Percentiles rank a stretch among this genome's conserved stretches.
Conservation (phyloP, 495 filamentous ascomycete genomes). For the Acidomyces sp. region DNA sequence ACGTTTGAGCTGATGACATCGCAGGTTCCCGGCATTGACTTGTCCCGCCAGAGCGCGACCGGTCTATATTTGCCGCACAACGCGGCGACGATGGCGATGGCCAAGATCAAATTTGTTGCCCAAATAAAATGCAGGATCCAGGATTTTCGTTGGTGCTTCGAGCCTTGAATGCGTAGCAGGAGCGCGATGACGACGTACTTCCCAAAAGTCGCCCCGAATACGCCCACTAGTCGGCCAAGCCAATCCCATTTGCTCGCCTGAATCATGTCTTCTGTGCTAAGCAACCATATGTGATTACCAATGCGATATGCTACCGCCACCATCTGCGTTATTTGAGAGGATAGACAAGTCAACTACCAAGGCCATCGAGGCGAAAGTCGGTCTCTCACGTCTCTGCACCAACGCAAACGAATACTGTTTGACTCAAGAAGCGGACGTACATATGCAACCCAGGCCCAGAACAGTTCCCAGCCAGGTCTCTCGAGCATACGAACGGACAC, state of each 20-base stretch:
- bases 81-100: not conserved
- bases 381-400: too few relatives aligned
- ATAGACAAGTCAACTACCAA: slow-evolving; percentile 2
- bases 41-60: slow-evolving; percentile 1
- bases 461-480: slow-evolving; percentile 2
- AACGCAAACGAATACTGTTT: too few relatives aligned
- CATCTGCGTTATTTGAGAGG: not conserved
- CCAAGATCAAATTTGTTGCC: slow-evolving; percentile 11
- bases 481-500: not conserved
- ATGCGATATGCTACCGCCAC: slow-evolving; percentile 17
- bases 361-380: too few relatives aligned
- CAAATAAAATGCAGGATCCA: slow-evolving; percentile 23
- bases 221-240: slow-evolving; percentile 26
- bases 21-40: slow-evolving; percentile 1
- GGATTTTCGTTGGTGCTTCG: slow-evolving; percentile 16
- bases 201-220: slow-evolving; percentile 21
- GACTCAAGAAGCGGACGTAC: not conserved
- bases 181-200: slow-evolving; percentile 28
- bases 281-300: slow-evolving; percentile 22
- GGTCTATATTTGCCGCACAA: not conserved
- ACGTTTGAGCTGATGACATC: slow-evolving; percentile 3
- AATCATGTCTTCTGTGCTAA: slow-evolving; percentile 11
- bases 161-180: slow-evolving; percentile 24
- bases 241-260: slow-evolving; percentile 26
- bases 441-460: not conserved